Evolutionary conservation across 345 rosid genomes (phyloP).

Genomic region (Gossypium rotundifolium): DNA sequence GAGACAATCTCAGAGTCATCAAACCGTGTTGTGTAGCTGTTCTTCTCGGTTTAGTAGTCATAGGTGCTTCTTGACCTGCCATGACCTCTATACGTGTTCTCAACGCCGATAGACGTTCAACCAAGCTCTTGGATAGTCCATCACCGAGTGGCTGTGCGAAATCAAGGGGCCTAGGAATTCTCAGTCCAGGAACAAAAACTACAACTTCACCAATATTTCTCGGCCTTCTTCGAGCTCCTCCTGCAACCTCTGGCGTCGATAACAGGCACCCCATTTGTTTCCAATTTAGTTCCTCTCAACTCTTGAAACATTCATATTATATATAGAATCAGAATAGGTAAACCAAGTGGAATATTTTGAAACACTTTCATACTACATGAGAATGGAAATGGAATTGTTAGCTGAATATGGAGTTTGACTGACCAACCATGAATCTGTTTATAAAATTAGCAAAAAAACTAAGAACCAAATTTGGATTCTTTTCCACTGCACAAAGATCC

Average conservation of each 20-base stretch:
- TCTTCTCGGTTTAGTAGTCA: slow-evolving; percentile 51
- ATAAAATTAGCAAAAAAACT: slow-evolving; percentile 12
- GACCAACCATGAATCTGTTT: background rate
- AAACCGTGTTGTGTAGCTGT: slow-evolving; percentile 62
- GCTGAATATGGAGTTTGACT: slow-evolving; percentile 4
- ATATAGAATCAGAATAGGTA: slow-evolving; percentile 3
- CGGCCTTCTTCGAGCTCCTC: slow-evolving; percentile 42
- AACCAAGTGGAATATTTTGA: background rate
- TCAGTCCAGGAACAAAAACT: slow-evolving; percentile 61
- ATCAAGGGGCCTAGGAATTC: slow-evolving; percentile 61
- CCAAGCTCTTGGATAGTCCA: slow-evolving; percentile 40
- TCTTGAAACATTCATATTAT: background rate
- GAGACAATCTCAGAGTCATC: background rate
- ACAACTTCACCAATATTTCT: slow-evolving; percentile 49
- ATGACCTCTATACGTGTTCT: slow-evolving; percentile 61
- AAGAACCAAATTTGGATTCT: slow-evolving; percentile 16
- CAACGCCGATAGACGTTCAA: slow-evolving; percentile 53
- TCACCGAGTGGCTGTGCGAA: slow-evolving; percentile 40
- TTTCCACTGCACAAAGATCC: slow-evolving; percentile 15
- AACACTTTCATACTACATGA: background rate
- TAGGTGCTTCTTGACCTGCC: slow-evolving; percentile 68
- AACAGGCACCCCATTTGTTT: slow-evolving; percentile 60
- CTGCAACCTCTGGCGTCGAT: slow-evolving; percentile 41
- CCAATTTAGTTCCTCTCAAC: slow-evolving; percentile 6
- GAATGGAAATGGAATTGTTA: background rate